Evolutionary conservation across 2,329 filamentous ascomycete species (phyloP).

Genomic region (Fusarium domesticum): DNA sequence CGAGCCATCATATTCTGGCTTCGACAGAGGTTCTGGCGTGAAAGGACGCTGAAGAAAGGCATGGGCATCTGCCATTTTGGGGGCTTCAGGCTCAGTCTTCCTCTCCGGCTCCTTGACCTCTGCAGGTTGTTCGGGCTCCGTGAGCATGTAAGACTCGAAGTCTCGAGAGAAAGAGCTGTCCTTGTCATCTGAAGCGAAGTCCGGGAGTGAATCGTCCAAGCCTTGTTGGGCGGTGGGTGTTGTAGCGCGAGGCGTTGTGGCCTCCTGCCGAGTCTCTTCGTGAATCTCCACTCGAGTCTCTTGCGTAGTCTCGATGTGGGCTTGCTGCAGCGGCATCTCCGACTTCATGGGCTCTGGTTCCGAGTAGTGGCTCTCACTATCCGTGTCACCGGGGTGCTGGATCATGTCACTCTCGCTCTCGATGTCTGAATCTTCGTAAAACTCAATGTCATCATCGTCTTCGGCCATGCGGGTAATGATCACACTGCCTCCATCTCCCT

Average conservation of each 20-base stretch:
- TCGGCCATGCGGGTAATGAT: constrained; percentile 66
- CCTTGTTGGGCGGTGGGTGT: constrained; percentile 21
- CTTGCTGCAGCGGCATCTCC: constrained; percentile 10
- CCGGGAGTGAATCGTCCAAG: constrained; percentile 35
- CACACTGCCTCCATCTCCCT: constrained; percentile 56
- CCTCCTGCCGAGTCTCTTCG: constrained; percentile 6
- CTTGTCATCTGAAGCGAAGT: constrained; percentile 35
- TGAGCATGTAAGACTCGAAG: constrained; percentile 47
- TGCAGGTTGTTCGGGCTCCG: constrained; percentile 33
- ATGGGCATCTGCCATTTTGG: constrained; percentile 38
- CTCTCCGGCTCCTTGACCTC: constrained; percentile 25
- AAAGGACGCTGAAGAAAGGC: constrained; percentile 41
- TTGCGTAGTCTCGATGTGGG: no score
- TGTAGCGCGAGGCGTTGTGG: constrained; percentile 49
- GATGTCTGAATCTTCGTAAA: constrained; percentile 48
- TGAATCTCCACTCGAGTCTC: constrained; percentile 8
- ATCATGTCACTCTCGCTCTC: constrained; percentile 62
- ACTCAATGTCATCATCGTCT: constrained; percentile 60
- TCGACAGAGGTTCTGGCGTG: constrained; percentile 53
- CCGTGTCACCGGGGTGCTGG: constrained; percentile 44
- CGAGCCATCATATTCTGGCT: constrained; percentile 61
- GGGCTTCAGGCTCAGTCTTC: constrained; percentile 22
- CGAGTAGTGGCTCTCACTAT: constrained; percentile 40
- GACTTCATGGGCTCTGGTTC: constrained; percentile 24
- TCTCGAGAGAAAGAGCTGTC: constrained; percentile 42